Evolutionary conservation across 371 early-diverging fungal genomes (phyloP), one percentile per base, ranked within the genome.

Genomic region (Rhizopus sp.): DNA sequence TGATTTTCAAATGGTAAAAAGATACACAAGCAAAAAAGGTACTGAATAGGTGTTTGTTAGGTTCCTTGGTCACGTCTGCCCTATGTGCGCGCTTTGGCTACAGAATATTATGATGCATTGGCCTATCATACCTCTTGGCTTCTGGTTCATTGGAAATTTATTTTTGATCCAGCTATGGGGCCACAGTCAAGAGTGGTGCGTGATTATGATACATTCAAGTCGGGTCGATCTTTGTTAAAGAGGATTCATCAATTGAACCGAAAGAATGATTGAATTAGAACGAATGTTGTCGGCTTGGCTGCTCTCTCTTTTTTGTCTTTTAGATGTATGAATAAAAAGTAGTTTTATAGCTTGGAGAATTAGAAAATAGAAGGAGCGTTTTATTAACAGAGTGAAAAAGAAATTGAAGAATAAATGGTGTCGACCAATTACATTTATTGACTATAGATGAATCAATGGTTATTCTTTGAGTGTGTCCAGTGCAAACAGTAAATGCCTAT

Each of bases 11-110:
- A 83, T 80, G 63, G 82, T 89, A 29, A 59, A 10, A 16, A 42
- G 53, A 45, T 35, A 23, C 23, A 23, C 23, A 23, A n/a, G n/a
- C n/a, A n/a, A n/a, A 23, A 23, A 23, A 23, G 38, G 38, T 23
- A 37, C 17, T 37, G 5, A 12, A 8, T 29, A 47, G 8, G 30
- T n/a, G n/a, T 41, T 35, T 34, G 55, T 55, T 64, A 89, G 83
- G 78, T 94, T 53, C 93, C 99, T 16, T 95, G 98, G 94, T 86
- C 93, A 31, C 84, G 86, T 47, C 82, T 98, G 10, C 98, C 97
- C 15, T 68, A 78, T 41, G 72, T 97, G 54, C 87, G 88, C 41
- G 65, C 81, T 12, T 77, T 90, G 38, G 99, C 98, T 1, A 82
- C 87, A 47, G 97, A 97, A 67, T 97, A 88, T 73, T 98, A 98